Conservation (phyloP, 352 stramenopile genomes). For the Phytophthora nicotianae region DNA sequence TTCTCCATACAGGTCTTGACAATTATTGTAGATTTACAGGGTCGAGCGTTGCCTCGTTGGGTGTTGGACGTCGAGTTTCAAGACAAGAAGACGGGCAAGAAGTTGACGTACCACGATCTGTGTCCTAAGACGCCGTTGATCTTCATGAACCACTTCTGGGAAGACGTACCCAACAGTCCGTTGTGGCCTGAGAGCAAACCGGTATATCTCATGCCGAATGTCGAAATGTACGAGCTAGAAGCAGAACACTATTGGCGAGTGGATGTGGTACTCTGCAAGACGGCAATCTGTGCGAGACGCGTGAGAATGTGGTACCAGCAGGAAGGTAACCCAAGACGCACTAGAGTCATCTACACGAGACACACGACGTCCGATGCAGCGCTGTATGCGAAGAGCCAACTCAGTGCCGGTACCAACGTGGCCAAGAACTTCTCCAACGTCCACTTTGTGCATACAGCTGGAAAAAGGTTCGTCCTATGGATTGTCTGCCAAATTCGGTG, state of each 20-base stretch:
- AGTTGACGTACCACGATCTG: slow-evolving; percentile 56
- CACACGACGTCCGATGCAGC: slow-evolving; percentile 52
- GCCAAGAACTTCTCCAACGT: slow-evolving; percentile 45
- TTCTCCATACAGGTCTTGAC: neutral
- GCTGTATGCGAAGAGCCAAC: slow-evolving; percentile 30
- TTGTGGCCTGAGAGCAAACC: slow-evolving; percentile 44
- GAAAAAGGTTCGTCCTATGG: slow-evolving; percentile 33
- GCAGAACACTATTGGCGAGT: slow-evolving; percentile 46
- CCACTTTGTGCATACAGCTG: slow-evolving; percentile 42
- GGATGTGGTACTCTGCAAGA: slow-evolving; percentile 66
- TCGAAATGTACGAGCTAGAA: slow-evolving; percentile 62
- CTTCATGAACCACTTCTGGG: slow-evolving; percentile 71
- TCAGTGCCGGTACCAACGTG: slow-evolving; percentile 5
- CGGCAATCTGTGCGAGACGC: slow-evolving; percentile 45
- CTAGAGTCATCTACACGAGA: slow-evolving; percentile 48
- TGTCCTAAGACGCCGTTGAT: slow-evolving; percentile 56
- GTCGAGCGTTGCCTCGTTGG: slow-evolving; percentile 53
- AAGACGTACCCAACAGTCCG: slow-evolving; percentile 28
- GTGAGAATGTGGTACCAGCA: slow-evolving; percentile 55
- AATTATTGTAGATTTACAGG: slow-evolving; percentile 38
- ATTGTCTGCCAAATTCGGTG: neutral
- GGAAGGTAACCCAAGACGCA: slow-evolving; percentile 51
- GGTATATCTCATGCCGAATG: slow-evolving; percentile 57
- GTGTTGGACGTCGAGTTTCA: slow-evolving; percentile 44
- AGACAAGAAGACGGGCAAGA: slow-evolving; percentile 33